phyloP scores from a whole-genome alignment of 2,329 filamentous ascomycete genomes.

The Epichloe sp. region DNA sequence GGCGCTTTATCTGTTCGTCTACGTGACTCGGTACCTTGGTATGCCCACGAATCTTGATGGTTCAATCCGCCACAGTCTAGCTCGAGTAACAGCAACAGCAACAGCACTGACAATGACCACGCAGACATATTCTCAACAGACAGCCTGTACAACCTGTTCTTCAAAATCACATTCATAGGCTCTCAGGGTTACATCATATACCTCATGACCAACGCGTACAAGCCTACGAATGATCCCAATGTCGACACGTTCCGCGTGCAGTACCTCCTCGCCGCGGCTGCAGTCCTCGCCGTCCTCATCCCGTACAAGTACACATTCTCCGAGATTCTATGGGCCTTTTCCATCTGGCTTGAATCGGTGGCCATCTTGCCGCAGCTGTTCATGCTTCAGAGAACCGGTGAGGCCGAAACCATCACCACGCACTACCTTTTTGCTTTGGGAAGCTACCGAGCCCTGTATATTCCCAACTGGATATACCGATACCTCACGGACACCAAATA shows the following conservation, averaged over 20 bases:
- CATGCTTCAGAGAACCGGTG: constrained; percentile 93
- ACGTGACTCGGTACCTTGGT: constrained; percentile 86
- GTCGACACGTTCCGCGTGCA: constrained; percentile 95
- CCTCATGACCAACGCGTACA: constrained; percentile 95
- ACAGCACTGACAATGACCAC: constrained; percentile 1
- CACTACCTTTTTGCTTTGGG: constrained; percentile 95
- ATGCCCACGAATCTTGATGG: constrained; percentile 10
- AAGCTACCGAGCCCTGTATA: constrained; percentile 84
- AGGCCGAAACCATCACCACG: constrained; percentile 98
- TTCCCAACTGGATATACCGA: constrained; percentile 95
- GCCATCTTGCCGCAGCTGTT: constrained; percentile 96
- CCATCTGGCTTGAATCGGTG: constrained; percentile 94
- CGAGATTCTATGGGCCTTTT: constrained; percentile 95
- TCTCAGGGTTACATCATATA: constrained; percentile 91
- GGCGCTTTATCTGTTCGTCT: constrained; percentile 86
- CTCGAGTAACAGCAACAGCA: not conserved
- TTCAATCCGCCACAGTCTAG: not conserved
- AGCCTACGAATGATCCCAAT: constrained; percentile 92
- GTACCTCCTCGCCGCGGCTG: constrained; percentile 75
- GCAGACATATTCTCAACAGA: constrained; percentile 75
- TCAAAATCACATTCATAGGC: constrained; percentile 90
- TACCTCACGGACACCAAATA: constrained; percentile 64
- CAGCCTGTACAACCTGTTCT: constrained; percentile 82
- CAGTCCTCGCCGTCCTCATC: constrained; percentile 65
- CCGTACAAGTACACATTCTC: constrained; percentile 71